Evolutionary conservation across 257 asterid species (phyloP).

Genomic region (Penstemon davidsonii): DNA sequence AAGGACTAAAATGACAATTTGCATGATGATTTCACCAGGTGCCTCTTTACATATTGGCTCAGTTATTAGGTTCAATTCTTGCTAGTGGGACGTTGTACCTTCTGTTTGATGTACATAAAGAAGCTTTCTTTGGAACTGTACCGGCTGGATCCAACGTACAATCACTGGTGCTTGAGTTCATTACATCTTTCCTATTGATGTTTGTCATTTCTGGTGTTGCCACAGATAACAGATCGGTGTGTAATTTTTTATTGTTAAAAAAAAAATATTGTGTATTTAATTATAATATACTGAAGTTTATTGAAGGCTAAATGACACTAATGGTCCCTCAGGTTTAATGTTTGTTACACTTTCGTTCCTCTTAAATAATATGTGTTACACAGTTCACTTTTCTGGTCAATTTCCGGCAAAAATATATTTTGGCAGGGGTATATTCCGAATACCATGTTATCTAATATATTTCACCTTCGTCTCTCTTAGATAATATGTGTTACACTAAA

Average conservation of each 20-base stretch:
- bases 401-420: no score
- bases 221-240: constrained; percentile 67
- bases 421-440: no score
- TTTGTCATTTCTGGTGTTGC: constrained; percentile 77
- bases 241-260: neutral
- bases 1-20: no score
- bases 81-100: constrained; percentile 64
- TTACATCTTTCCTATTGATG: constrained; percentile 56
- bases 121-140: constrained; percentile 44
- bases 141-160: constrained; percentile 55
- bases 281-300: no score
- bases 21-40: constrained; percentile 37
- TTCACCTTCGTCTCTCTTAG: no score
- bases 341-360: no score
- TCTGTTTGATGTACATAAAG: constrained; percentile 39
- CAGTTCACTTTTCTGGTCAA: no score
- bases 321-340: no score
- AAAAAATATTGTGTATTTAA: neutral
- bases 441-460: no score
- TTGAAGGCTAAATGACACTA: no score
- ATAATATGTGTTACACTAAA: no score
- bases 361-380: no score
- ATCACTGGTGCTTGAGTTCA: constrained; percentile 56
- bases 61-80: constrained; percentile 52
- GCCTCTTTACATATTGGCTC: constrained; percentile 60